Conservation (phyloP, 2,329 filamentous ascomycete species). For the Arthroderma sp. region DNA sequence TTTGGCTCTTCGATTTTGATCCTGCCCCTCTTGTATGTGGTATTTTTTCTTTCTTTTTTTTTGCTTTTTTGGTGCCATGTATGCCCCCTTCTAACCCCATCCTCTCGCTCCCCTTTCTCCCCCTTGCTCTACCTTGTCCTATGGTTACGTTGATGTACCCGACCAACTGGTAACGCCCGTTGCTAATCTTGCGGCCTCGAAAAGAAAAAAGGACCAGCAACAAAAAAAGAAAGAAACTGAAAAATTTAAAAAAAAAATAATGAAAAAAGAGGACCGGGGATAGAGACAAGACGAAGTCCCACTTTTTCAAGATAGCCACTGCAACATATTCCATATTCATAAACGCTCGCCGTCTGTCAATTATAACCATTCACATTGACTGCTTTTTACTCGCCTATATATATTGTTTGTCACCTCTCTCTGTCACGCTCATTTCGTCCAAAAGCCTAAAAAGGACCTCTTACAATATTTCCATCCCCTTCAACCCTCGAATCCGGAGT, state of each 20-base stretch:
- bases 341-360: too few relatives aligned
- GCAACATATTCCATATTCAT: too few relatives aligned
- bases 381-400: too few relatives aligned
- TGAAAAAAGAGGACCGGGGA: too few relatives aligned
- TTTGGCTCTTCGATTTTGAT: neutral
- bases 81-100: neutral
- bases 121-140: neutral
- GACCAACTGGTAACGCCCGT: conserved; percentile 1
- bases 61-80: neutral
- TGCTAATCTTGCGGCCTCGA: neutral
- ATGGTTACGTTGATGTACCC: conserved; percentile 2
- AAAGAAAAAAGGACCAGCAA: neutral
- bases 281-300: too few relatives aligned
- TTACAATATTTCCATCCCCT: too few relatives aligned
- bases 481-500: too few relatives aligned
- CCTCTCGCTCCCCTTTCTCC: neutral
- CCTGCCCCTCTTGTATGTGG: neutral
- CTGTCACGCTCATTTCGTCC: too few relatives aligned
- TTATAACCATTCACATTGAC: too few relatives aligned
- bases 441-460: too few relatives aligned
- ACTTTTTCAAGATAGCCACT: too few relatives aligned
- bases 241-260: neutral
- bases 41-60: neutral
- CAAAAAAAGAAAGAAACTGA: neutral
- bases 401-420: too few relatives aligned